These are phyloP conservation scores for Colletotrichum navitas DNA, from an alignment of 2,329 filamentous ascomycete species.

Conservation along the genomic window DNA sequence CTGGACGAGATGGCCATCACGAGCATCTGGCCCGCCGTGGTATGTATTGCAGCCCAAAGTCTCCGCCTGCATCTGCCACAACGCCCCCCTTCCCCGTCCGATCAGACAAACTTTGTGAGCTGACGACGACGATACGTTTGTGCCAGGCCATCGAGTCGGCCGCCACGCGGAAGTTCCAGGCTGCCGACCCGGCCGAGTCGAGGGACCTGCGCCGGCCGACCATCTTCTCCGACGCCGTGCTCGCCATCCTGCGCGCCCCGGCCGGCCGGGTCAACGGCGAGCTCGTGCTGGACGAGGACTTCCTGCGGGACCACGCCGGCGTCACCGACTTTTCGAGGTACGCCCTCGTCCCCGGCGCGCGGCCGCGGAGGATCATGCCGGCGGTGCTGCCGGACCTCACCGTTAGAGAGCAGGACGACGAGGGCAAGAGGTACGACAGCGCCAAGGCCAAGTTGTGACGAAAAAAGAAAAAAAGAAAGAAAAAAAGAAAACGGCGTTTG, in stretches of 20 bases:
- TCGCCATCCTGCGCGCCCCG: constrained; percentile 76
- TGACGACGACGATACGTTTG: background rate
- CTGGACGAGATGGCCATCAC: constrained; percentile 79
- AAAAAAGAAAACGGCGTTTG: background rate
- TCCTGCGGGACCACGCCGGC: constrained; percentile 73
- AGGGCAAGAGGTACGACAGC: constrained; percentile 80
- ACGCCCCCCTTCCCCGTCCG: too few relatives aligned
- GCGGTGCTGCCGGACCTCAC: constrained; percentile 74
- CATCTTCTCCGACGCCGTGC: constrained; percentile 84
- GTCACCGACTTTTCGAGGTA: constrained; percentile 81
- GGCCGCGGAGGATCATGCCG: constrained; percentile 84
- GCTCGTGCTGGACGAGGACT: constrained; percentile 84
- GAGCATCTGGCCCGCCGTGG: constrained; percentile 84
- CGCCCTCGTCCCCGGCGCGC: constrained; percentile 72
- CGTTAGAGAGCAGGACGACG: constrained; percentile 84
- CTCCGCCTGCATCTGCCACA: background rate
- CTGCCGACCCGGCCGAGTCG: constrained; percentile 58
- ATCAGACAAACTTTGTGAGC: background rate
- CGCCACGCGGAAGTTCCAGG: constrained; percentile 71
- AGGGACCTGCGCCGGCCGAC: constrained; percentile 75
- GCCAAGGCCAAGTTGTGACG: constrained; percentile 55
- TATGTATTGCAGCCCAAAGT: constrained; percentile 53
- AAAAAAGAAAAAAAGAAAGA: background rate
- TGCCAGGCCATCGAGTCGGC: constrained; percentile 76
- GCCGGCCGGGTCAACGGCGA: constrained; percentile 75